Evolutionary conservation across 306 rosid species (phyloP).

Genomic region (Argentina anserina): DNA sequence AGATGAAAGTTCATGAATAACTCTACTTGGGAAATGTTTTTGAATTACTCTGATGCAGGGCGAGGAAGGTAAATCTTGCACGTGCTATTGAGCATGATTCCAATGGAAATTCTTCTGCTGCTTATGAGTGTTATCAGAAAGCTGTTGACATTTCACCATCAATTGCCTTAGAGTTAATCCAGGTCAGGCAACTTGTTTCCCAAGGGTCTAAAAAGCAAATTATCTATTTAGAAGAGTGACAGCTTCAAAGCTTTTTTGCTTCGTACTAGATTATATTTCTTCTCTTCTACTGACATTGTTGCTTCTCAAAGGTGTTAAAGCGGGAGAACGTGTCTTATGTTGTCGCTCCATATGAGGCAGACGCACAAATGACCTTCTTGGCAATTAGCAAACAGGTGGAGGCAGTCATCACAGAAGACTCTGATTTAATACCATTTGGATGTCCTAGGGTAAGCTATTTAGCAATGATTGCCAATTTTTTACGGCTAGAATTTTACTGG

Average conservation of each 20-base stretch:
- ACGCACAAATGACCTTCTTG: constrained; percentile 95
- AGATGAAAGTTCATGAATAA: background rate
- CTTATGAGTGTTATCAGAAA: constrained; percentile 93
- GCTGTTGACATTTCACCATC: constrained; percentile 90
- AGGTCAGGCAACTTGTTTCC: constrained; percentile 37
- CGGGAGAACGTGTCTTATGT: constrained; percentile 62
- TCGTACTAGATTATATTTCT: background rate
- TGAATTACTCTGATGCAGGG: constrained; percentile 33
- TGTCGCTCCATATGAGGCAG: constrained; percentile 99
- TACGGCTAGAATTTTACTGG: constrained; percentile 8
- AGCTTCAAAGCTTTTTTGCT: background rate
- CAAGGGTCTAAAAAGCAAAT: background rate
- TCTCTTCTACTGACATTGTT: constrained; percentile 17
- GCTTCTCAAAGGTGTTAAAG: constrained; percentile 61
- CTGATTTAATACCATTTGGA: constrained; percentile 93
- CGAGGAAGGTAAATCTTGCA: constrained; percentile 72
- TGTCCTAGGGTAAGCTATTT: constrained; percentile 78
- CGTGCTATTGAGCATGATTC: constrained; percentile 80
- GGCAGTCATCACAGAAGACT: constrained; percentile 91
- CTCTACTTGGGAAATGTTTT: background rate
- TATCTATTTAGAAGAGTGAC: constrained; percentile 3
- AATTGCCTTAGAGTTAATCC: constrained; percentile 69
- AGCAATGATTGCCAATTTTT: background rate
- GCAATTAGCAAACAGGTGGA: constrained; percentile 71
- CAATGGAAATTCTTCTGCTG: constrained; percentile 76